These are phyloP conservation scores for Neofusicoccum ribis DNA, from an alignment of 2,329 filamentous ascomycete genomes.

Conservation along the genomic window DNA sequence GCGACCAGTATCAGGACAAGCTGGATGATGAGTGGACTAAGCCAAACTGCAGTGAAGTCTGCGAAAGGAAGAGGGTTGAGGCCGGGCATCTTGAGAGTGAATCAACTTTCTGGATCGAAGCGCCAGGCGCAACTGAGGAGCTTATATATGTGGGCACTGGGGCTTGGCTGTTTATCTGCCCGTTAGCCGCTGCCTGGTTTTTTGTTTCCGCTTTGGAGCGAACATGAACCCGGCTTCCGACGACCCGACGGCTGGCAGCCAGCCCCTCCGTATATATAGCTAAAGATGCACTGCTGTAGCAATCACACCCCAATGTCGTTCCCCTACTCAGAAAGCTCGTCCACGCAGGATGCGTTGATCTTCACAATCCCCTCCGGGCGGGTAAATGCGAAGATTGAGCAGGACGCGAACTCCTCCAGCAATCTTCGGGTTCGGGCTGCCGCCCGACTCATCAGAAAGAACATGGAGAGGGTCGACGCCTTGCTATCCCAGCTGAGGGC, in stretches of 20 bases:
- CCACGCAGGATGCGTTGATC: not conserved
- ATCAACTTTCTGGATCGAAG: not conserved
- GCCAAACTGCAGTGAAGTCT: not conserved
- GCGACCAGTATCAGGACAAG: not conserved
- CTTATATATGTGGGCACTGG: not conserved
- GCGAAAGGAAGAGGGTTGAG: not conserved
- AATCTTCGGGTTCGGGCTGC: not conserved
- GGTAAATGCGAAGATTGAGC: not conserved
- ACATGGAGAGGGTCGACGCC: too few species aligned
- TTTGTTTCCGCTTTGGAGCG: not conserved
- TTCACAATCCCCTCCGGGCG: not conserved
- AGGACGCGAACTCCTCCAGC: not conserved
- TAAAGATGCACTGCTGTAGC: not conserved
- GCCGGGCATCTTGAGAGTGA: not conserved
- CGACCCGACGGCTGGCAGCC: not conserved
- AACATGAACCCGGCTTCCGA: not conserved
- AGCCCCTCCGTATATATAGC: not conserved
- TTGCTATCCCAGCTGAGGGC: too few species aligned
- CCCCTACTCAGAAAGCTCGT: not conserved
- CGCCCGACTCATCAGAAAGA: not conserved
- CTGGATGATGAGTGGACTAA: not conserved
- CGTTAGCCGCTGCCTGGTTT: not conserved
- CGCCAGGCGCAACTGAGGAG: not conserved
- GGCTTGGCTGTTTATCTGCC: not conserved
- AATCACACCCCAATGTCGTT: not conserved